Base-by-base conservation (phyloP, 2,329 filamentous ascomycete species). In the Plenodomus tracheiphilus region DNA sequence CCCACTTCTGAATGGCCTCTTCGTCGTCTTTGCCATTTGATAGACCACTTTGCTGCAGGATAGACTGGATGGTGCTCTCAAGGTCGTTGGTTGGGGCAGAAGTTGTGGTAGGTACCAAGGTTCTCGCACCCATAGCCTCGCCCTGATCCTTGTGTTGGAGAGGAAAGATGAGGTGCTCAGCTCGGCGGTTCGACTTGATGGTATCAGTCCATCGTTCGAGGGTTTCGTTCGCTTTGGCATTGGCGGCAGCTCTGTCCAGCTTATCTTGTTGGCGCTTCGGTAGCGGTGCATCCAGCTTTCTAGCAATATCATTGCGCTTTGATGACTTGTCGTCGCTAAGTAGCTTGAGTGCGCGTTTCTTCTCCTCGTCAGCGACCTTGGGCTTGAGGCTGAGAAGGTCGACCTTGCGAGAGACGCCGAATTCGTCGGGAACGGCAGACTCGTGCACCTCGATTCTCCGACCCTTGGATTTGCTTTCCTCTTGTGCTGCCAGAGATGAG, bases 201-300 rank as follows among this genome's bases (percentile, higher is more conserved):
- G 94, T 97, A 52, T 97, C 93, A 25, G 87, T 87, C 94, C 94
- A 99, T 62, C 91, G 85, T 55, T 89, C 85, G 20, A 99, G 79
- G 0, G 91, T 93, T 72, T 97, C 87, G 64, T 95, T 96, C 42
- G 91, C 92, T 77, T 96, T 92, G 30, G 91, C 85, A 62, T 92
- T 95, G 2, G 94, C 94, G 19, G 85, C 91, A 43, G 80, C 79
- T 43, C 94, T 89, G 64, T 96, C 87, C 15, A 97, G 75, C 41
- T 86, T 85, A 67, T 92, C 91, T 71, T 97, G 93, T 62, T 96
- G 88, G 52, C 92, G 83, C 68, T 89, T 91, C 1, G 90, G 85
- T 4, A 97, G 79, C 13, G 93, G 92, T 2, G 92, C 88, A 22
- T 88, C 85, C 3, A 97, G 81, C 72, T 91, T 95, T 45, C 85